Evolutionary conservation across 179 eudicot genomes (phyloP), one percentile per base, ranked within the genome.

Genomic region (Nepenthes alata): DNA sequence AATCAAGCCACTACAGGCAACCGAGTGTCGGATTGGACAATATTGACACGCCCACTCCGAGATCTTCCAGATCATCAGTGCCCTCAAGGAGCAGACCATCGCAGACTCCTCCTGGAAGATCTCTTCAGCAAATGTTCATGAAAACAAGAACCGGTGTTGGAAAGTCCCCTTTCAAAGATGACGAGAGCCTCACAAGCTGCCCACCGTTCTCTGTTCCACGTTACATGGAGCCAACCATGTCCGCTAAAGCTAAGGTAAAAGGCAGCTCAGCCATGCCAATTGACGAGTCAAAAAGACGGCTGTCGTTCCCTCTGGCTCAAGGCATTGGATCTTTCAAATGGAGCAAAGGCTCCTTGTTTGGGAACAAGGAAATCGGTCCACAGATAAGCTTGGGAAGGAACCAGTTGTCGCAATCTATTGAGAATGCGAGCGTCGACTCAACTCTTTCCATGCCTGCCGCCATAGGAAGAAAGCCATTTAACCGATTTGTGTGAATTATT

Each of bases 181-280:
- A 80, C 15, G 96, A 91, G 63, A 91, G 98, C 74, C 84, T 91
- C 68, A 83, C 72, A 60, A 91, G 98, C 81, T 91, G 98, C 71
- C 98, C 98, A 0, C 82, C 96, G 0, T 86, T 89, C 73, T 81
- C 88, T 0, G 88, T 73, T 45, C 98, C 98, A 12, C 90, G 81
- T 52, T 93, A 85, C 75, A 93, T 93, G 98, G 54, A 72, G 5
- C 87, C 95, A 0, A 93, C 98, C 0, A 83, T 72, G 47, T 93
- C 98, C 11, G 86, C 96, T 10, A 82, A 78, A 57, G 96, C 96
- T 11, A 93, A 89, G 71, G 78, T 67, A 5, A 83, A 84, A 69
- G 75, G 68, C 12, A 82, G 83, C 44, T 74, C 85, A 80, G 49
- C 62, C 69, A 65, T 45, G 77, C 62, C 77, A 72, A 0, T 61